Evolutionary conservation across 2,329 filamentous ascomycete genomes (phyloP).

Genomic region (Colletotrichum liaoningense): DNA sequence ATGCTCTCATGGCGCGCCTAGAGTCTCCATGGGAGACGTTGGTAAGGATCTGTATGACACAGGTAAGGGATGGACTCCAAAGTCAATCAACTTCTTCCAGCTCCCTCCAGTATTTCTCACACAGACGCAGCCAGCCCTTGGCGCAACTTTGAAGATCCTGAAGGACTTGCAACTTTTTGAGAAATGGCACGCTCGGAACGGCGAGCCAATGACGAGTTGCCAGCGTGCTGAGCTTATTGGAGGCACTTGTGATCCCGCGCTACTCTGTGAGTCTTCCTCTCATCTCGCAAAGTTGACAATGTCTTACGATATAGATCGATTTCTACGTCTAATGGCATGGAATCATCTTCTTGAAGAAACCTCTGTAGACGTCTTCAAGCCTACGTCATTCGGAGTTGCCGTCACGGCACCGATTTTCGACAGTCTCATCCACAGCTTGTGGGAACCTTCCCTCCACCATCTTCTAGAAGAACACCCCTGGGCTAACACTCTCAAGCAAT

Average conservation of each 20-base stretch:
- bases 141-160: background rate
- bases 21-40: slow-evolving; percentile 23
- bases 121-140: background rate
- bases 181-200: background rate
- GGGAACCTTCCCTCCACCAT: background rate
- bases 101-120: background rate
- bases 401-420: slow-evolving; percentile 7
- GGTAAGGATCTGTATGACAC: slow-evolving; percentile 14
- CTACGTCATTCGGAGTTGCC: background rate
- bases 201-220: background rate
- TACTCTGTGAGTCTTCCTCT: background rate
- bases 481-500: background rate
- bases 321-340: slow-evolving; percentile 7
- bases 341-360: background rate
- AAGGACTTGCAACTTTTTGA: slow-evolving; percentile 11
- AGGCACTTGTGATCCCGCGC: background rate
- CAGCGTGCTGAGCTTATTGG: background rate
- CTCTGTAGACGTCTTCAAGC: background rate
- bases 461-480: too few species aligned
- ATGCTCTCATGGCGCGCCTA: slow-evolving; percentile 7
- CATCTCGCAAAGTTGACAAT: background rate
- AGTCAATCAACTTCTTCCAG: accelerated
- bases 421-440: slow-evolving; percentile 1
- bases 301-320: background rate
- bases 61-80: background rate